These are phyloP conservation scores for Penicillium sp. DNA, from an alignment of 2,329 filamentous ascomycete genomes.

Conservation along the genomic window DNA sequence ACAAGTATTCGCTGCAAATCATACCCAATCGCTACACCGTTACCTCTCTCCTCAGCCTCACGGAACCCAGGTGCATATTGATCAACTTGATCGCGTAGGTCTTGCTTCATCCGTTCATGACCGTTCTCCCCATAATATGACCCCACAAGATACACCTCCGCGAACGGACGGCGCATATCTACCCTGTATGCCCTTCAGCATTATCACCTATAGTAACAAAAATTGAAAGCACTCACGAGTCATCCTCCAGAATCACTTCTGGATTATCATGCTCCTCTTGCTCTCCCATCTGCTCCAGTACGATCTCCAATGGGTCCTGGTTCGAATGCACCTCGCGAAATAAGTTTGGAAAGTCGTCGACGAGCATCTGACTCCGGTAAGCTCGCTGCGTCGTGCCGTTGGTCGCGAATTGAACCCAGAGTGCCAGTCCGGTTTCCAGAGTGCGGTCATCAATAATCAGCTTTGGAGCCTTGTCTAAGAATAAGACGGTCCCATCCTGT, in stretches of 20 bases:
- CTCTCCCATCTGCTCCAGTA: background rate
- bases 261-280: background rate
- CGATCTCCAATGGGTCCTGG: background rate
- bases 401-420: background rate
- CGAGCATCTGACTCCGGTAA: background rate
- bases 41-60: too few relatives aligned
- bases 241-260: background rate
- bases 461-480: background rate
- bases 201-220: background rate
- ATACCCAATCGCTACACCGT: too few relatives aligned
- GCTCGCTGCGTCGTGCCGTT: background rate
- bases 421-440: background rate
- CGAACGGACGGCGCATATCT: background rate
- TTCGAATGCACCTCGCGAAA: background rate
- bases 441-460: background rate
- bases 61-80: too few relatives aligned
- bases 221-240: background rate
- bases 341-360: background rate
- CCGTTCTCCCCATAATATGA: background rate
- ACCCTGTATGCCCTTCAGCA: background rate
- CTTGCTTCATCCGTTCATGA: too few relatives aligned
- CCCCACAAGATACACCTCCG: background rate
- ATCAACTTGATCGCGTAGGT: too few relatives aligned
- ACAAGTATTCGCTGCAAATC: too few relatives aligned
- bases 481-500: constrained; percentile 16